These are phyloP conservation scores for Triangularia verruculosa DNA, from an alignment of 2,329 filamentous ascomycete genomes.

Conservation along the genomic window DNA sequence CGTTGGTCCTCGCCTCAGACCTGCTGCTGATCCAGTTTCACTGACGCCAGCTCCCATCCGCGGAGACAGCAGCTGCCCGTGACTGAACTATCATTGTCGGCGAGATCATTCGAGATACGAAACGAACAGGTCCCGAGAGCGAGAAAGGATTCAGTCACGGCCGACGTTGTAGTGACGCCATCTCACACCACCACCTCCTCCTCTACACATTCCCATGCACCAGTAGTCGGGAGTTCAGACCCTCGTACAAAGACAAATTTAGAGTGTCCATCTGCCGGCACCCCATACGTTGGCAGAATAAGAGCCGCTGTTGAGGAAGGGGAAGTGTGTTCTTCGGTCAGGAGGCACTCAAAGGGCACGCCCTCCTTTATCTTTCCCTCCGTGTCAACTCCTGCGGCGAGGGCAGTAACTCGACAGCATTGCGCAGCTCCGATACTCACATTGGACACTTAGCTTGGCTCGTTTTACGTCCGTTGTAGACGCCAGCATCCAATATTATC, in stretches of 20 bases:
- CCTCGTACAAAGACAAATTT: slow-evolving; percentile 3
- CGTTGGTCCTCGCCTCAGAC: slow-evolving; percentile 5
- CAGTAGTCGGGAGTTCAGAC: background rate
- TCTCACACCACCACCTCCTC: background rate
- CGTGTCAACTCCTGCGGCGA: background rate
- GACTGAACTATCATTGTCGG: background rate
- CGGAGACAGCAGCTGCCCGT: slow-evolving; percentile 1
- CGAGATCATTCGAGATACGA: background rate
- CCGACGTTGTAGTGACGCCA: background rate
- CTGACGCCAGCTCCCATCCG: slow-evolving; percentile 8
- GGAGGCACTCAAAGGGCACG: background rate
- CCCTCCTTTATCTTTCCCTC: background rate
- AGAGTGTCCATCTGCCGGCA: slow-evolving; percentile 2
- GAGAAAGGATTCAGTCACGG: background rate
- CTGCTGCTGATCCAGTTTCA: slow-evolving; percentile 6
- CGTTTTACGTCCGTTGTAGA: background rate
- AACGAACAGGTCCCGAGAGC: background rate
- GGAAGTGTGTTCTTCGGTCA: background rate
- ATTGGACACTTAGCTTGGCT: background rate
- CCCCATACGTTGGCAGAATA: background rate
- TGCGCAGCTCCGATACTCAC: background rate
- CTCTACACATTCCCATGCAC: background rate
- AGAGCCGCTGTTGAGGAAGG: background rate
- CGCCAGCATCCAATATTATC: background rate
- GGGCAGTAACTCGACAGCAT: background rate